These are phyloP conservation scores for Xerocomus potaroensis DNA, from an alignment of 768 basidiomycete genomes.

Conservation along the genomic window DNA sequence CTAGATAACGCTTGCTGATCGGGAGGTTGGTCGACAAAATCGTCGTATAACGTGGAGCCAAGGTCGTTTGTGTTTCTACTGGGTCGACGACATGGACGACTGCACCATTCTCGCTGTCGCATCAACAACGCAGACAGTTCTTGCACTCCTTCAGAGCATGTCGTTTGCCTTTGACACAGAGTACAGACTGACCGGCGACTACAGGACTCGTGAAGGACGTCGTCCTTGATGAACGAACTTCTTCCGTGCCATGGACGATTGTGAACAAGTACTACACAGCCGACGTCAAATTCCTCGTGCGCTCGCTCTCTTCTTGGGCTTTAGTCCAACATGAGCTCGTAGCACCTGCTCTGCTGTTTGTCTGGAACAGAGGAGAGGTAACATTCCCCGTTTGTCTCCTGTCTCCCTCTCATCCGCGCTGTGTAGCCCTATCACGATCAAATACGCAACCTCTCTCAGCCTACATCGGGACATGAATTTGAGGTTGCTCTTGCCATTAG, in stretches of 20 bases:
- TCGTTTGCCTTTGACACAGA: neutral
- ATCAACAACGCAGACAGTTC: conserved; percentile 14
- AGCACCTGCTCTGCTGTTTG: conserved; percentile 69
- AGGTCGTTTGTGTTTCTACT: neutral
- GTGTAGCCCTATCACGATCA: conserved; percentile 56
- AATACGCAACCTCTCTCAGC: conserved; percentile 44
- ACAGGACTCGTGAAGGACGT: conserved; percentile 21
- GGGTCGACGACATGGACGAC: conserved; percentile 11
- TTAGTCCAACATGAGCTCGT: conserved; percentile 33
- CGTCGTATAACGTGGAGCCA: too few relatives aligned
- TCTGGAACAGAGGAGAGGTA: conserved; percentile 68
- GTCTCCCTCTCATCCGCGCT: conserved; percentile 1
- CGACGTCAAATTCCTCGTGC: conserved; percentile 61
- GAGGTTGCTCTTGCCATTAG: conserved; percentile 73
- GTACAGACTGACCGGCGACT: conserved; percentile 15
- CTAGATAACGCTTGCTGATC: too few relatives aligned
- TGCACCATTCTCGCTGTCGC: conserved; percentile 28
- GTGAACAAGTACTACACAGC: conserved; percentile 81
- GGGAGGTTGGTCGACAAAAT: too few relatives aligned
- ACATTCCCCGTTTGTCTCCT: conserved; percentile 15
- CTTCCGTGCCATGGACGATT: conserved; percentile 65
- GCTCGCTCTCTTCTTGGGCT: conserved; percentile 41
- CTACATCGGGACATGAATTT: conserved; percentile 49
- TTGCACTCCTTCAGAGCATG: conserved; percentile 25
- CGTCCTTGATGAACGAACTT: conserved; percentile 14